Evolutionary conservation across 352 stramenopile genomes (phyloP), one percentile per base, ranked within the genome.

Genomic region (Pythium coloratum): DNA sequence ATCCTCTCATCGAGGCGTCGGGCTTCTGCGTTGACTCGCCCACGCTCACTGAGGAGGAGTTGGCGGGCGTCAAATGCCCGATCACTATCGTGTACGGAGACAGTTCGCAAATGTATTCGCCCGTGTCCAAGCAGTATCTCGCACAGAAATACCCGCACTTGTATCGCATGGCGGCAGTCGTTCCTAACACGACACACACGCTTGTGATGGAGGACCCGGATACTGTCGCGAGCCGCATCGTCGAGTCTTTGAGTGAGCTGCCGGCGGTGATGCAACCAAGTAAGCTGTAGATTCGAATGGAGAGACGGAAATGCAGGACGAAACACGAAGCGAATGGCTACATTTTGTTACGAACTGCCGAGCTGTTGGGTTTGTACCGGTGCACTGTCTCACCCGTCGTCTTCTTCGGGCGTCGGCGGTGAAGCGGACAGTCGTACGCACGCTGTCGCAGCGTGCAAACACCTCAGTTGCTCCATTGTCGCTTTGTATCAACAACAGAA

Each of bases 131-230:
- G 20, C 16, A 69, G 9, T 32, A 16, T 16, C 51, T 67, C n/a
- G 54, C 73, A 1, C 62, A 20, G 16, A 67, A 64, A 6, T 34
- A 75, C 24, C 80, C 82, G 13, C 59, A 76, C 10, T 71, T 77
- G 9, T 88, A 87, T 66, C 58, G 47, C 0, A 67, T 88, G 36
- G 62, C 40, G 38, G 70, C 77, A 0, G 64, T 76, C 6, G 61
- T 87, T 12, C 38, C 63, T 1, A 61, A 76, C 34, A 68, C 67
- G 24, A 77, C 71, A 14, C 81, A 87, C 54, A 26, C 75, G 18
- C 70, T 87, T 69, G 62, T 87, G 4, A 73, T 89, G 63, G 78
- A 89, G 61, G 75, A 84, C 47, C 72, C 75, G 0, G 74, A 69
- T 24, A 70, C 69, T 12, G 55, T 47, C 2, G 30, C 78, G 6